Percentiles rank a stretch among this genome's conserved stretches.
Conservation (phyloP, 345 rosid species). For the Bruguiera parviflora region DNA sequence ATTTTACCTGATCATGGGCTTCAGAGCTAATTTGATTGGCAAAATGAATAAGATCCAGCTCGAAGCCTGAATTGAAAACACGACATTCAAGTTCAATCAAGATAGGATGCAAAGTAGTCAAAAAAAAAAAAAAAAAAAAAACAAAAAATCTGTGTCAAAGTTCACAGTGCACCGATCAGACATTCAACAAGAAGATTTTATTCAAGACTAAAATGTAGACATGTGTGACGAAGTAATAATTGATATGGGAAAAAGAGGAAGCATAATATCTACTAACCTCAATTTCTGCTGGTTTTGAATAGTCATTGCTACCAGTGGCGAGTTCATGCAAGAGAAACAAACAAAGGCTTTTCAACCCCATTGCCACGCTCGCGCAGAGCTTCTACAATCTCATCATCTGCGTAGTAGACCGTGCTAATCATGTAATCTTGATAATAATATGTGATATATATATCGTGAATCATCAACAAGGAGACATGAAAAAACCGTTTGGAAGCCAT, state of each 20-base stretch:
- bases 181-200: conserved; percentile 8
- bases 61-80: conserved; percentile 68
- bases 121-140: conserved; percentile 8
- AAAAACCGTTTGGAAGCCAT: conserved; percentile 33
- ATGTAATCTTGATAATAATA: conserved; percentile 35
- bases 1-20: conserved; percentile 83
- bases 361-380: conserved; percentile 47
- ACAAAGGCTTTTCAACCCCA: conserved; percentile 53
- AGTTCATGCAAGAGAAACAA: conserved; percentile 82
- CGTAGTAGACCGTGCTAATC: conserved; percentile 59
- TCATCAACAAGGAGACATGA: conserved; percentile 7
- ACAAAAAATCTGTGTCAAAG: conserved; percentile 43
- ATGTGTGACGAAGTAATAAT: not conserved
- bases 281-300: conserved; percentile 76
- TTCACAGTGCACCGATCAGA: conserved; percentile 62
- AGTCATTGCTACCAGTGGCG: conserved; percentile 75
- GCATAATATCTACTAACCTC: conserved; percentile 41
- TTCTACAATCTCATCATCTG: conserved; percentile 71
- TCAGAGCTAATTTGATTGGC: conserved; percentile 95
- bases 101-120: conserved; percentile 73
- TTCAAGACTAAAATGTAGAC: not conserved
- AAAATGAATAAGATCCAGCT: conserved; percentile 81
- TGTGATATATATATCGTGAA: conserved; percentile 1
- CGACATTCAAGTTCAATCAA: conserved; percentile 75
- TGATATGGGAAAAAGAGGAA: conserved; percentile 13